A percentile compares a stretch with the other conserved stretches of the same genome.
phyloP scores from a whole-genome alignment of 441 rosid species.

The Arabidopsis hybrid region DNA sequence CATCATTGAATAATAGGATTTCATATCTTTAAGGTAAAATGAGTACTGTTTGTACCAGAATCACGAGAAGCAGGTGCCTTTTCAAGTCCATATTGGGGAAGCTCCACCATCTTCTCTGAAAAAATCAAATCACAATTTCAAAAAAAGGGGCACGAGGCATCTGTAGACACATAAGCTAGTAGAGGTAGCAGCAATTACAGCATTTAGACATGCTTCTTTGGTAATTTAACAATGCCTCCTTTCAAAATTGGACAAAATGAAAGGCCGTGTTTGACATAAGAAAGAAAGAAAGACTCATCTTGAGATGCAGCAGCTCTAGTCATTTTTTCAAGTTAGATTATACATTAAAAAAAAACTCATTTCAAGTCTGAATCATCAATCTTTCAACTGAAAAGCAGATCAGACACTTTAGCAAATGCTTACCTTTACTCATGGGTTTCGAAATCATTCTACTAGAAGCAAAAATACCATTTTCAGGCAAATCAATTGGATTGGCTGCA shows the following conservation, averaged over 20 bases:
- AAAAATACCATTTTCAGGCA: slow-evolving; percentile 55
- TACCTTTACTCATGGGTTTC: slow-evolving; percentile 65
- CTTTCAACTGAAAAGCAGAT: slow-evolving; percentile 23
- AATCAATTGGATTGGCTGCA: slow-evolving; percentile 72
- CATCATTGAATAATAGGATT: slow-evolving; percentile 14
- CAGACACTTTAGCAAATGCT: slow-evolving; percentile 37
- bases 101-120: slow-evolving; percentile 68
- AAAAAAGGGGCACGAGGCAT: not conserved
- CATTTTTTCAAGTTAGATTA: slow-evolving; percentile 18
- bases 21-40: slow-evolving; percentile 23
- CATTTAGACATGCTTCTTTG: not conserved
- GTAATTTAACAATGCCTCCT: slow-evolving; percentile 12
- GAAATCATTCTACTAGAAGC: slow-evolving; percentile 53
- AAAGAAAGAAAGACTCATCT: not conserved
- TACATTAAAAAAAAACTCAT: slow-evolving; percentile 22
- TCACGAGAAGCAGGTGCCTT: slow-evolving; percentile 58
- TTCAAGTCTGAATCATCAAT: slow-evolving; percentile 29
- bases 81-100: slow-evolving; percentile 54
- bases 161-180: slow-evolving; percentile 6
- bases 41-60: slow-evolving; percentile 50
- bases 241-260: not conserved
- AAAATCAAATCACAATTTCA: slow-evolving; percentile 41
- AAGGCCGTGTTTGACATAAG: not conserved
- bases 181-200: not conserved
- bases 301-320: slow-evolving; percentile 18